Evolutionary conservation across 2,329 filamentous ascomycete genomes (phyloP), one percentile per base, ranked within the genome.

Genomic region (Alternaria burnsii): DNA sequence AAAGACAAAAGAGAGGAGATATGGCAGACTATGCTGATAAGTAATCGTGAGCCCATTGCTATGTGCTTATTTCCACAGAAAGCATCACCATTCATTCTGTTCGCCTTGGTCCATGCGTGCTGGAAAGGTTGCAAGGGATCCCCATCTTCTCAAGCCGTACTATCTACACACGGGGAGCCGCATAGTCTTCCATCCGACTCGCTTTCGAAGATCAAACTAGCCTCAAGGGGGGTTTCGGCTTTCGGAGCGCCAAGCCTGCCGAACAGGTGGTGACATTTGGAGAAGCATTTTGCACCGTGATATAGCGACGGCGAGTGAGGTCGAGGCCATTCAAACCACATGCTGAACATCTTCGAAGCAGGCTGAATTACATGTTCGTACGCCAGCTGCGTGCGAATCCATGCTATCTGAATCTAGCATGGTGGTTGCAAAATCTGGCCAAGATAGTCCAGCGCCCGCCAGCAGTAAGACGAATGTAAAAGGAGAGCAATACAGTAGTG

Each of bases 361-460:
- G 24, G 20, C 14, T 32, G 38, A 38, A 24, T 32, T 41, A 14
- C 14, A 32, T 40, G 4, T 18, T n/a, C n/a, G 34, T 36, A 43
- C 20, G 42, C 40, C 11, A 40, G 22, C 20, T 46, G 28, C 11
- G 28, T 5, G 28, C 11, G 28, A 30, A 30, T 12, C 9, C 42
- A 42, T 16, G 41, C 32, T 32, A 30, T 42, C 30, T 24, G 34
- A 26, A 34, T 30, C 18, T 41, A 52, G 32, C 42, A 20, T 18
- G 53, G 47, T 44, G 24, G 24, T 41, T 34, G 51, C 43, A 52
- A 51, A 60, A n/a, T 58, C 58, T 53, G 55, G 56, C 59, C 10
- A 24, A 24, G 48, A 38, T 51, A 60, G 58, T 59, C 53, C 55
- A 66, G 46, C 62, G 53, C n/a, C 14, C 12, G 9, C 51, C 53